Conservation (phyloP, 352 stramenopile genomes). For the Globisporangium middletonii region DNA sequence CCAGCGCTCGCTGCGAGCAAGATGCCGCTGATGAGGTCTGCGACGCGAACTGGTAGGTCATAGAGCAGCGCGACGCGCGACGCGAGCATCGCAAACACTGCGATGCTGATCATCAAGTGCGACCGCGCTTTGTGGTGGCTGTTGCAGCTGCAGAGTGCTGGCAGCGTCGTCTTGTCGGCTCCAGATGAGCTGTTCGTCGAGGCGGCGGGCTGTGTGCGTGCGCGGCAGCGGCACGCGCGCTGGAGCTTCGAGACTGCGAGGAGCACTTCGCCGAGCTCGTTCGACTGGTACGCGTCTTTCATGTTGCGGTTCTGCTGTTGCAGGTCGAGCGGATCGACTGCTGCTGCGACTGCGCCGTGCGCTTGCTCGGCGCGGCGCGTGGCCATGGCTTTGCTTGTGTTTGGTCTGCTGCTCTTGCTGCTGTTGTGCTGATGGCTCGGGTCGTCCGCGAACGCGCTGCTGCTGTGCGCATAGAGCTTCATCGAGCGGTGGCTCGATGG, state of each 20-base stretch:
- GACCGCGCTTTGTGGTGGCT: background rate
- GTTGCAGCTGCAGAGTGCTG: slow-evolving; percentile 16
- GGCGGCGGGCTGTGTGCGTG: background rate
- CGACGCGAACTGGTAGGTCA: slow-evolving; percentile 29
- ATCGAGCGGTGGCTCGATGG: background rate
- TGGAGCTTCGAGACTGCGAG: slow-evolving; percentile 29
- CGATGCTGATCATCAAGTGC: slow-evolving; percentile 24
- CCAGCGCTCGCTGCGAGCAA: slow-evolving; percentile 45
- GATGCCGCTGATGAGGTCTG: slow-evolving; percentile 45
- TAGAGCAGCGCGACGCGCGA: slow-evolving; percentile 24
- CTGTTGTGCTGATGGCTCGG: background rate
- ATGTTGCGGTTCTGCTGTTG: slow-evolving; percentile 11
- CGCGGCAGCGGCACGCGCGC: slow-evolving; percentile 1
- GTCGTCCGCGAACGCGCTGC: slow-evolving; percentile 6
- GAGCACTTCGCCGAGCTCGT: slow-evolving; percentile 49
- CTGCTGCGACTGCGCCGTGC: background rate
- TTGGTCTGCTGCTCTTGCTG: slow-evolving; percentile 1
- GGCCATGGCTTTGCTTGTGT: slow-evolving; percentile 1
- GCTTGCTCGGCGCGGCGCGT: slow-evolving; percentile 3
- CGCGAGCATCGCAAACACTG: slow-evolving; percentile 20
- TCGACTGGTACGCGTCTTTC: slow-evolving; percentile 12
- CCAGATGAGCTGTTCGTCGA: no score
- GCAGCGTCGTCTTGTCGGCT: slow-evolving; percentile 1
- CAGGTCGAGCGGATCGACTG: background rate
- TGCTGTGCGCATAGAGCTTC: slow-evolving; percentile 8